Percentiles rank a stretch among this genome's conserved stretches.
phyloP scores from a whole-genome alignment of 1,284 basidiomycete species.

The Stygiomarasmius scandens region DNA sequence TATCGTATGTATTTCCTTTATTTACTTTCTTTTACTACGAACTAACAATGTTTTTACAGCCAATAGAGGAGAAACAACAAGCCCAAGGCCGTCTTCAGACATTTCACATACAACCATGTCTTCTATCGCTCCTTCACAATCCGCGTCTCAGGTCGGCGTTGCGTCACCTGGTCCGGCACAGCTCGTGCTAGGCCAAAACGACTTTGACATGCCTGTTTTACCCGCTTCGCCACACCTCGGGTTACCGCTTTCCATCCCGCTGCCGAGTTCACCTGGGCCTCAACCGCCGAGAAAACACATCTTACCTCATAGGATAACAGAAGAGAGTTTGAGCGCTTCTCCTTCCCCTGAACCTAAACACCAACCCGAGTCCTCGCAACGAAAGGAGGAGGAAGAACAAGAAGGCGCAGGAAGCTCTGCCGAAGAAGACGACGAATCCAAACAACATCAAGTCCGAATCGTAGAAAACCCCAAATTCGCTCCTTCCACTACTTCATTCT shows the following conservation, averaged over 20 bases:
- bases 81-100: conserved; percentile 38
- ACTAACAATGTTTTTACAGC: neutral
- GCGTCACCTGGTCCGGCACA: no score
- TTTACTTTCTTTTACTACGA: no score
- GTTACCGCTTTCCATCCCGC: neutral
- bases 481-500: no score
- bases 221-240: no score
- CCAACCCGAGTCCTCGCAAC: conserved; percentile 15
- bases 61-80: neutral
- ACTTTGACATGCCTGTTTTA: no score
- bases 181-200: conserved; percentile 9
- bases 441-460: conserved; percentile 40
- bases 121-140: conserved; percentile 66
- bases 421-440: conserved; percentile 25
- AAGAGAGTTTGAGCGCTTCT: conserved; percentile 35
- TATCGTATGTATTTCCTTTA: no score
- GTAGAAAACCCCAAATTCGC: conserved; percentile 64
- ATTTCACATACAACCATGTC: conserved; percentile 30
- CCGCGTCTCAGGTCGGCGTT: conserved; percentile 56
- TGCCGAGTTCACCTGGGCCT: no score
- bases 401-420: conserved; percentile 21
- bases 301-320: conserved; percentile 46
- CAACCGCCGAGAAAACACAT: no score
- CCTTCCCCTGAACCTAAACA: neutral
- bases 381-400: conserved; percentile 22